Conservation (phyloP, 148 eudicot genomes). For the Euryodendron excelsum region DNA sequence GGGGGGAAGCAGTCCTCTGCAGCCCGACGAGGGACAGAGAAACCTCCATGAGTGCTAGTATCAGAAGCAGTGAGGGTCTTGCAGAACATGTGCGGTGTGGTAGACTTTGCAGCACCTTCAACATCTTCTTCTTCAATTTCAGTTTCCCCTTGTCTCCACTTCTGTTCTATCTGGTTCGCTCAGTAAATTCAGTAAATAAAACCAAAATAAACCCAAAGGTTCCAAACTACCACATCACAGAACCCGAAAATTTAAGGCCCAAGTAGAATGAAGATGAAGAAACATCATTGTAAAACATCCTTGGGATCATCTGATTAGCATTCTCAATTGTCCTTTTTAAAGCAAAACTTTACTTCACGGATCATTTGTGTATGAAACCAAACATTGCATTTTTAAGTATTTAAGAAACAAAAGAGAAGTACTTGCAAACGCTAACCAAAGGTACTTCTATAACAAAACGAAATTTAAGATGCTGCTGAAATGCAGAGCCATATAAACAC, state of each 20-base stretch:
- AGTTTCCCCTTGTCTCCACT: conserved; percentile 51
- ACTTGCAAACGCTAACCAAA: background rate
- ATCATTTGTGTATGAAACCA: no score
- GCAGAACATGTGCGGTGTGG: conserved; percentile 96
- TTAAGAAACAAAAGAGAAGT: background rate
- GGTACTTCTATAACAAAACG: background rate
- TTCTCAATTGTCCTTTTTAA: background rate
- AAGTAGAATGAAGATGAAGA: background rate
- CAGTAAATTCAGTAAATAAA: conserved; percentile 2
- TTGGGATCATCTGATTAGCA: background rate
- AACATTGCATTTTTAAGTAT: background rate
- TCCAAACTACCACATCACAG: background rate
- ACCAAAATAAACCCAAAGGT: background rate
- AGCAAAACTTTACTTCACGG: background rate
- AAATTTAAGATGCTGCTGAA: background rate
- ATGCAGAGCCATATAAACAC: background rate
- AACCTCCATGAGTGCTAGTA: conserved; percentile 98
- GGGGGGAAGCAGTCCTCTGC: conserved; percentile 99
- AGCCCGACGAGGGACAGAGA: conserved; percentile 98
- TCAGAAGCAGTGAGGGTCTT: conserved; percentile 98
- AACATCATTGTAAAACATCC: background rate
- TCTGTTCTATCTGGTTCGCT: conserved; percentile 60
- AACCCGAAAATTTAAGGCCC: no score
- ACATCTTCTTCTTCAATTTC: conserved; percentile 61
- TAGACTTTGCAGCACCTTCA: conserved; percentile 54